Evolutionary conservation across 768 basidiomycete genomes (phyloP), one percentile per base, ranked within the genome.

Genomic region (Lactarius akahatsu): DNA sequence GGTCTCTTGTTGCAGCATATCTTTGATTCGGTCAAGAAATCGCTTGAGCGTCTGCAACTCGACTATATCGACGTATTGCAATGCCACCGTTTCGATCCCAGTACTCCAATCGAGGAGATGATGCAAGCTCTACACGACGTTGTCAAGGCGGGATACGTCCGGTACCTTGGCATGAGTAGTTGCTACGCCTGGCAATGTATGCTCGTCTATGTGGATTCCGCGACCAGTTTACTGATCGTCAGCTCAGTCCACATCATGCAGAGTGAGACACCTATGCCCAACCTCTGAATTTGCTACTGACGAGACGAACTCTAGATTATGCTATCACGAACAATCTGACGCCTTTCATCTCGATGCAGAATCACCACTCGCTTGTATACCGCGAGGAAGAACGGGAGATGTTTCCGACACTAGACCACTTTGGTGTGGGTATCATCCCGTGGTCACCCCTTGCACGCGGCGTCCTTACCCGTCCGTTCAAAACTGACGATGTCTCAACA

Each of bases 31-130:
- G 83, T 89, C 41, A 86, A 87, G 71, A 76, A 78, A 20, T 85
- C 85, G 52, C 74, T 92, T 66, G 76, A 88, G 72, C 81, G 90
- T n/a, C 80, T 93, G 3, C 87, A 91, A 56, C 74, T 90, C 34
- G 91, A 92, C 59, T 90, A 91, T 69, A 80, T 93, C 70, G 92
- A 92, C 71, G 76, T 92, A 0, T 76, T 91, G 8, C 90, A 91
- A 77, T 89, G 75, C 69, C 74, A 75, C 61, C 73, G 74, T 28
- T 77, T 77, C 58, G 76, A 77, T 64, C 61, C 70, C 13, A 71
- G 77, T n/a, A 82, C 82, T 0, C 80, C 68, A 10, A 66, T 69
- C 18, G 68, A 69, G 23, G 68, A 69, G 62, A 66, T 64, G 32
- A 65, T 80, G 78, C 74, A 76, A 63, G 78, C 78, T 2, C 65